Evolutionary conservation across 1,284 basidiomycete species (phyloP), one percentile per base, ranked within the genome.

Genomic region (Bjerkandera adusta): DNA sequence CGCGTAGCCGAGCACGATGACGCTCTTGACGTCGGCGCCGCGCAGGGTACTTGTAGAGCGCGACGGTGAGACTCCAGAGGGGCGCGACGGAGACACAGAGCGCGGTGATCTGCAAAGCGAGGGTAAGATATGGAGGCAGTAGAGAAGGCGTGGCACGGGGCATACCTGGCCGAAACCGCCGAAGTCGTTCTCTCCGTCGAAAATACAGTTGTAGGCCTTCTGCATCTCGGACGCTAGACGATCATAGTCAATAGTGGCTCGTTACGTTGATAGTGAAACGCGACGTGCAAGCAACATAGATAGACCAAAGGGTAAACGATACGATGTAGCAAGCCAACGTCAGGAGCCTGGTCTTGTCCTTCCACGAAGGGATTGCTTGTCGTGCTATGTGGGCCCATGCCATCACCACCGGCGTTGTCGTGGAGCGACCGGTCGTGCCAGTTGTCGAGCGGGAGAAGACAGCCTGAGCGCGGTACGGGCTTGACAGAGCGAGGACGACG

Each of bases 101-200:
- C 4, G 58, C 58, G 3, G 58, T 59, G 42, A 59, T 57, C 58
- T 59, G 48, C 44, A 26, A 16, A 15, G 8, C 20, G 13, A n/a
- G 22, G 13, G 32, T 24, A 15, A 26, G n/a, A 1, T 15, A 21
- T n/a, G 25, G 16, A 25, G n/a, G 27, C 27, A 21, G 16, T 6
- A 24, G 15, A 27, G 13, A 16, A 35, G 12, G n/a, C 3, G 22
- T n/a, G 43, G 16, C 21, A 36, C 8, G 8, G 8, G 27, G 27
- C 48, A 3, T 35, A 58, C 58, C 52, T 61, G 60, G 13, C 60
- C 60, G 39, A 62, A 62, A 27, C 58, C 53, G 1, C 44, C 45
- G 36, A 62, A 52, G 41, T 37, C 33, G 48, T 62, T 54, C 50
- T 62, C 60, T 22, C 56, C 60, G 2, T 38, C 18, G 43, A 53